Base-by-base conservation (phyloP, 805 yeast genomes). In the Candida schatavii region DNA sequence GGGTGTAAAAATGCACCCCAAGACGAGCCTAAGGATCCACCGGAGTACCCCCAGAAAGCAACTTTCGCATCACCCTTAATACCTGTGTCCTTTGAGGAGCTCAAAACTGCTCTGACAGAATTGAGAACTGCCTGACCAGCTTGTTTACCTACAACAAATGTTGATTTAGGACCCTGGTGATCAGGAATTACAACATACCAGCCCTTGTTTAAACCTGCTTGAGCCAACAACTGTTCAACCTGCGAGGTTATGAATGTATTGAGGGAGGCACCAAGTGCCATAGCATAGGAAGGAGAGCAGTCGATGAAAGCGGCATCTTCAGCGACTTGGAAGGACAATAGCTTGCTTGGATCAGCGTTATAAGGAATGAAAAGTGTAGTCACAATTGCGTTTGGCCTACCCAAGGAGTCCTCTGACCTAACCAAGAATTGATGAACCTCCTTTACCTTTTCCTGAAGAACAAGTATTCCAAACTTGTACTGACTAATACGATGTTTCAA, bases 1-100 rank as follows among this genome's bases (percentile, higher is more conserved):
- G 64, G 63, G 32, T 51, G 57, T 19, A 58, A 43, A 2, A 50
- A 49, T 3, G 61, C 50, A 2, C 61, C 62, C 65, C 65, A 61
- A 9, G 55, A 48, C 9, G 57, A 39, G 4, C 64, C 57, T 27
- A 59, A 38, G 3, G 63, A 52, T 11, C 64, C 66, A 13, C 66
- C 66, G 11, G 61, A 55, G 37, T 55, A 61, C 1, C 66, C 66
- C 57, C 56, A 61, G 27, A 49, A 18, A 3, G 43, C 44, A 11
- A 49, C 45, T 26, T 49, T 37, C 2, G 56, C 55, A 9, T 52
- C 46, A 1, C 39, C 3, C n/a, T 41, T 19, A 9, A 53, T 25
- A 2, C 59, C 57, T 11, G 52, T 49, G 18, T 38, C 29, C 35
- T 45, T 42, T 11, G 31, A 37, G 5, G 54, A 43, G 3, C 23